Percentiles rank a stretch among this genome's conserved stretches.
These are phyloP conservation scores for Stereum hirsutum DNA, from an alignment of 1,284 basidiomycete species.

Conservation along the genomic window DNA sequence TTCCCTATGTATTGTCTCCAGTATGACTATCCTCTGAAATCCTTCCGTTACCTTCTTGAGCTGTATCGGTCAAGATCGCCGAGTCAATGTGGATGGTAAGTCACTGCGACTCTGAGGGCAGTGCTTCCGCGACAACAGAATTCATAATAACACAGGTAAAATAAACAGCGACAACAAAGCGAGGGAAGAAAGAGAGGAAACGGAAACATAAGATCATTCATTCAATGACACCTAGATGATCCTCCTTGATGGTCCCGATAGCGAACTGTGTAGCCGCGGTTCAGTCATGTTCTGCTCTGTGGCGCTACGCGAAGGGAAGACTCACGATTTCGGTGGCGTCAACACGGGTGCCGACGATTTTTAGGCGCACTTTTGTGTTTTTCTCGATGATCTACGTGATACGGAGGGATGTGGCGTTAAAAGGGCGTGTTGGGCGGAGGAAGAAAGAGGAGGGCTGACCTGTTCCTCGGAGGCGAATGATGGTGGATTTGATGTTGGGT, in stretches of 20 bases:
- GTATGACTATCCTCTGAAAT: too few species aligned
- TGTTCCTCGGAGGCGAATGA: conserved; percentile 88
- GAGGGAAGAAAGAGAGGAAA: conserved; percentile 1
- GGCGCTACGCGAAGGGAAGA: conserved; percentile 12
- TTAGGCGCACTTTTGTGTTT: conserved; percentile 85
- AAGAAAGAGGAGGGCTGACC: conserved; percentile 28
- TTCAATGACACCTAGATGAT: conserved; percentile 83
- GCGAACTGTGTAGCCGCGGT: conserved; percentile 53
- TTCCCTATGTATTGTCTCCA: too few species aligned
- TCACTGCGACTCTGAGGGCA: too few species aligned
- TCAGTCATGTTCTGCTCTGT: too few species aligned
- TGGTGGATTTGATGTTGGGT: conserved; percentile 88
- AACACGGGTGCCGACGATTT: conserved; percentile 94
- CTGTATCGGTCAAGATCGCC: too few species aligned
- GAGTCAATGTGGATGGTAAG: too few species aligned
- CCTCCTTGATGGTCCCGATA: conserved; percentile 92
- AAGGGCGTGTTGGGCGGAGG: conserved; percentile 4
- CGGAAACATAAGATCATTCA: conserved; percentile 20
- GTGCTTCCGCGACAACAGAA: too few species aligned
- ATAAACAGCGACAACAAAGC: neutral
- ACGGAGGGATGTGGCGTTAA: conserved; percentile 1
- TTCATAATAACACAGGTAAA: conserved; percentile 2
- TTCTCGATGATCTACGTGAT: conserved; percentile 77
- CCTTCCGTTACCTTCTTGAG: too few species aligned
- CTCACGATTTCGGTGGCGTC: conserved; percentile 95